Evolutionary conservation across 1,139 yeast genomes (phyloP), one percentile per base, ranked within the genome.

Genomic region (Meyerozyma sp.): DNA sequence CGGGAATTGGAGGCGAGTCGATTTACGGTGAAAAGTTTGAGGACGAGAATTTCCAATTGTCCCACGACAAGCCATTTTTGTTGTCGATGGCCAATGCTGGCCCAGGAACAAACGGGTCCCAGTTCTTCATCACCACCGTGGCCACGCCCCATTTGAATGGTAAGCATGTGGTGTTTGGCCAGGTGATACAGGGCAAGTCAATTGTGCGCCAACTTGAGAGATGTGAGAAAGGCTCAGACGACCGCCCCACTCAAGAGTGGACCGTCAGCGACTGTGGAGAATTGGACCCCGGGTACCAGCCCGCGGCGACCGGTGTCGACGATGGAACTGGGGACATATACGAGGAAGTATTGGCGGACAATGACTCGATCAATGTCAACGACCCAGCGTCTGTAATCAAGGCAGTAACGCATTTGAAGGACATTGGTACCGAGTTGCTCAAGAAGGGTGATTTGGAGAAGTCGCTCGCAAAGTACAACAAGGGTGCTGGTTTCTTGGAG

Each of bases 41-140:
- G 59, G 98, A 93, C 62, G 98, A 93, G 66, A 85, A 84, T 65
- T 91, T 93, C 63, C 66, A 75, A 46, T 65, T 79, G 53, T 76
- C 75, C 52, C 98, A 93, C 61, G 91, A 83, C 53, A 75, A 77
- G 57, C 97, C 98, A 44, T 91, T 86, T 63, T 72, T 91, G 55
- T 76, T 93, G 57, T 87, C 96, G 16, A 93, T 93, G 98, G 98
- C 98, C 49, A 91, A 90, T 62, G 88, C 96, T 5, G 98, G 98
- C 10, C 91, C 96, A 44, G 82, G 85, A 62, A 91, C 98, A 49
- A 93, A 93, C 61, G 98, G 98, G 1, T 89, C 96, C 0, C 98
- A 93, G 63, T 91, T 90, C 59, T 93, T 93, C 63, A 83, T 93
- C 56, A 87, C 95, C 35, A 84, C 93, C n/a, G 88, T 79, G 4